Conservation (phyloP, 2,329 filamentous ascomycete genomes). For the Penicillium sp. region DNA sequence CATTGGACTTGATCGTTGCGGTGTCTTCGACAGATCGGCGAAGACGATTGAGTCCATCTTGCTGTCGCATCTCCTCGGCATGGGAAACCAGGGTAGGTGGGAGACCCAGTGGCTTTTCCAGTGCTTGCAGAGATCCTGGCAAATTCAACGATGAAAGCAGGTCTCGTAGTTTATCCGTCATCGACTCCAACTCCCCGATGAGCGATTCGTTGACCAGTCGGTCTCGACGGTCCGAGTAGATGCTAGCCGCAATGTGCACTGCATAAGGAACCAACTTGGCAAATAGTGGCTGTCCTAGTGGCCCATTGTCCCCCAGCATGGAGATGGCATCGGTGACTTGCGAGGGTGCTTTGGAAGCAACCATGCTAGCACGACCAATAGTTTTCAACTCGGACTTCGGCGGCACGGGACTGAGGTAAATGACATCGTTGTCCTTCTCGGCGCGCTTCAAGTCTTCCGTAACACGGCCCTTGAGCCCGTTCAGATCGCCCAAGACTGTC, state of each 20-base stretch:
- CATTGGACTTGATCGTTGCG: conserved; percentile 79
- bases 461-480: conserved; percentile 76
- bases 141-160: conserved; percentile 78
- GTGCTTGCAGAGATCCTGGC: conserved; percentile 85
- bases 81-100: conserved; percentile 83
- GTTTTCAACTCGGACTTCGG: conserved; percentile 83
- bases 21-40: conserved; percentile 82
- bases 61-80: conserved; percentile 89
- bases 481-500: conserved; percentile 75
- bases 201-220: conserved; percentile 86
- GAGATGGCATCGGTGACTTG: conserved; percentile 79
- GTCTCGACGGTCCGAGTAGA: conserved; percentile 89
- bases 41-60: conserved; percentile 76
- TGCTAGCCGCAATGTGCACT: conserved; percentile 90
- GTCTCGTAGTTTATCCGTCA: conserved; percentile 78
- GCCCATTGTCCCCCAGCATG: conserved; percentile 73
- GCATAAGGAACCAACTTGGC: conserved; percentile 91
- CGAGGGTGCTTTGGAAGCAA: conserved; percentile 71
- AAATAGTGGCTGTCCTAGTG: conserved; percentile 83
- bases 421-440: conserved; percentile 94
- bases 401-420: conserved; percentile 82
- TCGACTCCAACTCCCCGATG: conserved; percentile 75
- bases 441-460: conserved; percentile 86
- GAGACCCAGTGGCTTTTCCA: conserved; percentile 90
- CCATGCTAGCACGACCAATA: conserved; percentile 87